These are phyloP conservation scores for Colletotrichum salicis DNA, from an alignment of 2,329 filamentous ascomycete species.

Conservation along the genomic window DNA sequence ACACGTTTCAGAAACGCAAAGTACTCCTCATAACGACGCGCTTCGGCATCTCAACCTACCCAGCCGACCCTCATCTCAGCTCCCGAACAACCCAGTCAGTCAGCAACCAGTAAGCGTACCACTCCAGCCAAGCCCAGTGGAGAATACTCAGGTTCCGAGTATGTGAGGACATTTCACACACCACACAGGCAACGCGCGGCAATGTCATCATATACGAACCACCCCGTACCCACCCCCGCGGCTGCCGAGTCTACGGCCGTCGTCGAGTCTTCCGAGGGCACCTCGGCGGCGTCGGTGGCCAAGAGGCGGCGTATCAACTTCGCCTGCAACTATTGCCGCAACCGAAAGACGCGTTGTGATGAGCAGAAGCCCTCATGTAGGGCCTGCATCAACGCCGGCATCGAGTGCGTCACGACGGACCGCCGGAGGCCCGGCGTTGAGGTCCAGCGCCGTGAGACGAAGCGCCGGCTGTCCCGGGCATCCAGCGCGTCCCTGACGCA, in stretches of 20 bases:
- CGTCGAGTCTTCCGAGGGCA: background rate
- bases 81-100: slow-evolving; percentile 6
- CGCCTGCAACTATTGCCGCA: slow-evolving; percentile 43
- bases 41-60: slow-evolving; percentile 14
- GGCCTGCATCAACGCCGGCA: slow-evolving; percentile 45
- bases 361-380: slow-evolving; percentile 42
- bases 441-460: slow-evolving; percentile 29
- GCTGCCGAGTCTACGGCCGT: background rate
- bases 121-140: background rate
- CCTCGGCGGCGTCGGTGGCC: background rate
- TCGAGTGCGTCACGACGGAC: slow-evolving; percentile 42
- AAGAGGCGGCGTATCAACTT: slow-evolving; percentile 34
- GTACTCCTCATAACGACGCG: background rate
- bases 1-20: slow-evolving; percentile 8
- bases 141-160: background rate
- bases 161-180: background rate
- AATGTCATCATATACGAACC: background rate
- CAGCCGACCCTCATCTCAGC: slow-evolving; percentile 10
- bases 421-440: slow-evolving; percentile 39
- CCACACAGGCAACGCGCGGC: background rate
- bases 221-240: background rate
- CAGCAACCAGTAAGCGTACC: background rate
- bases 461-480: slow-evolving; percentile 9
- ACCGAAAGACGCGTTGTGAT: slow-evolving; percentile 45
- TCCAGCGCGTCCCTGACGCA: slow-evolving; percentile 7